Conservation (phyloP, 1,139 yeast species). For the Geotrichum macrosporum region DNA sequence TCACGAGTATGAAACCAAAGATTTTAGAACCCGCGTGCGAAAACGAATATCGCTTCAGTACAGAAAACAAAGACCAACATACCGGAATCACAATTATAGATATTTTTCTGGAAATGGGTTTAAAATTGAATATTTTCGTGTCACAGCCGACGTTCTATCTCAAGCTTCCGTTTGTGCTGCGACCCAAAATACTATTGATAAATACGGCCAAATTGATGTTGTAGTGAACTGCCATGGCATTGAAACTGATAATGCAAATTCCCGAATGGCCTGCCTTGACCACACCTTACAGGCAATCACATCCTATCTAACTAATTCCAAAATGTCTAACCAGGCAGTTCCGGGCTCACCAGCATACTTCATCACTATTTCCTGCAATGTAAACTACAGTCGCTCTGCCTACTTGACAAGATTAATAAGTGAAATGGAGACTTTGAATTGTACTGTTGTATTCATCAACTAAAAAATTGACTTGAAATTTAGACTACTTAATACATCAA, state of each 20-base stretch:
- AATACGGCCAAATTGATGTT: slow-evolving; percentile 15
- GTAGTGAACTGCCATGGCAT: slow-evolving; percentile 15
- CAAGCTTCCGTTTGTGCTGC: slow-evolving; percentile 5
- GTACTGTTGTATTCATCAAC: background rate
- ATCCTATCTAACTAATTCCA: background rate
- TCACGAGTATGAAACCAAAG: background rate
- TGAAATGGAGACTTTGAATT: background rate
- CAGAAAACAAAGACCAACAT: too few relatives aligned
- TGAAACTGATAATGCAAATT: background rate
- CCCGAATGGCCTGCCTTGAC: background rate
- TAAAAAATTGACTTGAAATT: too few relatives aligned
- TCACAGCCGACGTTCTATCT: slow-evolving; percentile 11
- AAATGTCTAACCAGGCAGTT: background rate
- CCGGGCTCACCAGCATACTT: background rate
- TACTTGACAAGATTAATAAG: too few relatives aligned
- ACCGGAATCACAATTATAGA: too few relatives aligned
- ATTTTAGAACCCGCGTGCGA: background rate
- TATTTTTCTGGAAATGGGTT: background rate
- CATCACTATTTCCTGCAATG: background rate
- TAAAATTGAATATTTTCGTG: slow-evolving; percentile 2
- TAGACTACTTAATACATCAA: too few relatives aligned
- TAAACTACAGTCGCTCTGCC: background rate
- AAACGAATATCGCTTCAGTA: too few relatives aligned
- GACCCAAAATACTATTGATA: slow-evolving; percentile 7
- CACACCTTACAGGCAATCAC: background rate